A percentile compares a stretch with the other conserved stretches of the same genome.
Conservation (phyloP, 2,329 filamentous ascomycete genomes). For the Apiospora phragmitis region DNA sequence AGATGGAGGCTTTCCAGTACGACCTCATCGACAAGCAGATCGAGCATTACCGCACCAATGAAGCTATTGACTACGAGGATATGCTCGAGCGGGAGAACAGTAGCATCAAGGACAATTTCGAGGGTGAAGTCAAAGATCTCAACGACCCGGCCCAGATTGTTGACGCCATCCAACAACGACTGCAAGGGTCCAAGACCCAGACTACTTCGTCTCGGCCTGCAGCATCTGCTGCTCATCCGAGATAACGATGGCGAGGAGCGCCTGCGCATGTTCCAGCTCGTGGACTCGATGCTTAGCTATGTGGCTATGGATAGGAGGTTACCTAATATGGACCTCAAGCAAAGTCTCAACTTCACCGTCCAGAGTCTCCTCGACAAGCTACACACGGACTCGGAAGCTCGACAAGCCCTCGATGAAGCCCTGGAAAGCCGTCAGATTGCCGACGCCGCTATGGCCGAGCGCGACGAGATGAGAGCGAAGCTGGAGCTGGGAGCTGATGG, state of each 20-base stretch:
- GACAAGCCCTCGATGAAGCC: constrained; percentile 88
- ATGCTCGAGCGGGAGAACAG: constrained; percentile 88
- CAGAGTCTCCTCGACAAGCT: constrained; percentile 93
- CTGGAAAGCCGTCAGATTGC: constrained; percentile 89
- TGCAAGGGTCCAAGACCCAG: constrained; percentile 84
- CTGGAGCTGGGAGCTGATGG: constrained; percentile 92
- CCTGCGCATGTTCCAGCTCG: constrained; percentile 92
- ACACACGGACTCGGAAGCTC: constrained; percentile 93
- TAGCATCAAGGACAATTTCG: constrained; percentile 84
- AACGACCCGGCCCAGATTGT: constrained; percentile 92
- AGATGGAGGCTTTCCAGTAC: constrained; percentile 99
- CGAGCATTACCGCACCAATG: constrained; percentile 87
- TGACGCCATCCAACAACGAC: constrained; percentile 84
- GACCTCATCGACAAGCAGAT: constrained; percentile 98
- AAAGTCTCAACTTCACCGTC: constrained; percentile 95
- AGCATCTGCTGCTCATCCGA: constrained; percentile 89
- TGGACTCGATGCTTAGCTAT: constrained; percentile 98
- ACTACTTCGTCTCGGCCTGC: constrained; percentile 95
- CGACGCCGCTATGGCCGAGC: constrained; percentile 92
- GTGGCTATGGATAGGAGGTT: constrained; percentile 96
- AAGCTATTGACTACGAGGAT: constrained; percentile 98
- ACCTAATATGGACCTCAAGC: constrained; percentile 96
- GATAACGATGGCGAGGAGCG: constrained; percentile 92
- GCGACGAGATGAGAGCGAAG: constrained; percentile 89
- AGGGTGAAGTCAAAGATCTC: constrained; percentile 86